Percentiles rank a stretch among this genome's conserved stretches.
These are phyloP conservation scores for Syzygium aromaticum DNA, from an alignment of 345 rosid species.

Conservation along the genomic window DNA sequence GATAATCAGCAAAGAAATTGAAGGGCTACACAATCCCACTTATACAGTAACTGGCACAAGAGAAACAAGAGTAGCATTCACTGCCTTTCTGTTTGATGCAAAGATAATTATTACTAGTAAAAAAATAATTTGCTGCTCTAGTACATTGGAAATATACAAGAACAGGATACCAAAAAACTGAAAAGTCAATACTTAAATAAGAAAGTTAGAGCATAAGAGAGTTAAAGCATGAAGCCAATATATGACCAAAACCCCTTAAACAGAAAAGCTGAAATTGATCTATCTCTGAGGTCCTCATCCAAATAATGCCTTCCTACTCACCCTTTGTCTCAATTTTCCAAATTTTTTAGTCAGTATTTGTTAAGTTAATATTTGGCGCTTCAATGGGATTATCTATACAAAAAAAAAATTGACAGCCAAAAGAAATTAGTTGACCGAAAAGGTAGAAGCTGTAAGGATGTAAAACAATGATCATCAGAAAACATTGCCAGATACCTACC, in stretches of 20 bases:
- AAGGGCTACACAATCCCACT: neutral
- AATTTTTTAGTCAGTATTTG: neutral
- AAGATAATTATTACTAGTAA: neutral
- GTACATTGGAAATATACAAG: neutral
- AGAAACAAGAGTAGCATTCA: neutral
- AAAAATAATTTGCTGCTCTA: neutral
- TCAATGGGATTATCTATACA: neutral
- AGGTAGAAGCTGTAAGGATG: neutral
- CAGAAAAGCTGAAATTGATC: neutral
- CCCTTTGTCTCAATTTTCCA: neutral
- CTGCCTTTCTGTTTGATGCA: neutral
- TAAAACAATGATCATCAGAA: neutral
- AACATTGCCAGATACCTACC: neutral
- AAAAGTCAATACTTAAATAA: neutral
- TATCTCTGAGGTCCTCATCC: neutral
- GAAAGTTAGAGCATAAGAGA: neutral
- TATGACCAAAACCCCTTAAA: neutral
- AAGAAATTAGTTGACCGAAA: neutral
- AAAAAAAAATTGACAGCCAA: neutral
- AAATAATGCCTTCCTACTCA: neutral
- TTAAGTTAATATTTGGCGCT: neutral
- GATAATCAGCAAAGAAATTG: neutral
- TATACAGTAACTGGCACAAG: neutral
- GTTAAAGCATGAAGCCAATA: neutral
- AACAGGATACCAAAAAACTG: neutral